These are phyloP conservation scores for Schwanniomyces etchellsii DNA, from an alignment of 1,139 yeast genomes.

Conservation along the genomic window DNA sequence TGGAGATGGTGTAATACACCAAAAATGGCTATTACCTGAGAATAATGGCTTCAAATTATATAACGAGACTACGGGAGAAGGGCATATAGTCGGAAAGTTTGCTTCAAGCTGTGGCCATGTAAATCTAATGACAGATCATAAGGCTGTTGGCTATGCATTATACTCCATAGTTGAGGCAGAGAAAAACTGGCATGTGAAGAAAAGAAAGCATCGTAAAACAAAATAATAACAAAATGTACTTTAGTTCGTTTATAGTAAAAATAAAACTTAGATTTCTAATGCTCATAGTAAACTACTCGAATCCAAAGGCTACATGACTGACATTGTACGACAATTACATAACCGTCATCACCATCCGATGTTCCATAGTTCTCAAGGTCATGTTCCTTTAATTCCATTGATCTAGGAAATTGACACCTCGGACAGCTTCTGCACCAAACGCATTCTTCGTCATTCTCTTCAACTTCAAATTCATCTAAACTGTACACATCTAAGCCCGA, in stretches of 20 bases:
- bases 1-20: conserved; percentile 91
- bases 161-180: conserved; percentile 55
- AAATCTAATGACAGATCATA: conserved; percentile 66
- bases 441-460: conserved; percentile 12
- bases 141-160: conserved; percentile 67
- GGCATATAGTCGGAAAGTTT: conserved; percentile 61
- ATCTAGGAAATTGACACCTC: conserved; percentile 54
- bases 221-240: conserved; percentile 1
- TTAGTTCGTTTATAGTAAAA: not conserved
- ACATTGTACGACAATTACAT: conserved; percentile 72
- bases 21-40: conserved; percentile 77
- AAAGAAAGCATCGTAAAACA: conserved; percentile 1
- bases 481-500: conserved; percentile 65
- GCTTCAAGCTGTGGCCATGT: conserved; percentile 73
- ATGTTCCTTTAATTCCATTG: conserved; percentile 55
- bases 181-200: conserved; percentile 24
- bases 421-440: conserved; percentile 60
- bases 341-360: conserved; percentile 49
- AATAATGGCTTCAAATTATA: conserved; percentile 51
- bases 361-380: conserved; percentile 47
- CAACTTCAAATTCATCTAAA: conserved; percentile 52
- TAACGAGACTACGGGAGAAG: conserved; percentile 27
- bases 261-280: not conserved
- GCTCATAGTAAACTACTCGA: conserved; percentile 60
- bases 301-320: conserved; percentile 80